phyloP scores from a whole-genome alignment of 208 protist genomes.

The Jaenimonas drosophilae region DNA sequence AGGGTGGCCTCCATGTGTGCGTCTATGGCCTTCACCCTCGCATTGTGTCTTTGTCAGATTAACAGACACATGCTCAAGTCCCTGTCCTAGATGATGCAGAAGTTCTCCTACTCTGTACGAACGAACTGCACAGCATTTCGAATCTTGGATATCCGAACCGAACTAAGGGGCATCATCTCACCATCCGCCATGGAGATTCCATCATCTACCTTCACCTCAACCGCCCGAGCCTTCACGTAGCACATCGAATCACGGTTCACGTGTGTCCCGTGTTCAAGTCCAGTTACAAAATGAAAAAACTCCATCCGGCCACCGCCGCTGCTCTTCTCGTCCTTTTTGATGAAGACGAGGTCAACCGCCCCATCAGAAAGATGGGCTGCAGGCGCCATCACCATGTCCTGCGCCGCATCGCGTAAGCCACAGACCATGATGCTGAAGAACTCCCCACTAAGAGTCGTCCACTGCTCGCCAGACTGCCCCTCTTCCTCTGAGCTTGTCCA shows the following conservation, averaged over 20 bases:
- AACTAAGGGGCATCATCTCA: conserved; percentile 68
- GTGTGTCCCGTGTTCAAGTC: conserved; percentile 49
- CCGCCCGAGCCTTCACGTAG: conserved; percentile 72
- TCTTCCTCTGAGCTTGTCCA: no score
- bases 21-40: no score
- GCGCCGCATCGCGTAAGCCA: conserved; percentile 53
- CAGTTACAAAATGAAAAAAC: conserved; percentile 58
- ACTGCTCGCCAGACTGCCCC: no score
- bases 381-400: conserved; percentile 74
- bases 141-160: conserved; percentile 53
- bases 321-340: conserved; percentile 13
- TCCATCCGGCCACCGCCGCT: conserved; percentile 31
- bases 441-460: conserved; percentile 68
- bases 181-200: conserved; percentile 77
- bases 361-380: conserved; percentile 66
- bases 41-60: no score
- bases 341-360: conserved; percentile 70
- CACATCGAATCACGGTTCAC: conserved; percentile 48
- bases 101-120: conserved; percentile 19
- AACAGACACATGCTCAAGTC: no score
- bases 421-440: conserved; percentile 56
- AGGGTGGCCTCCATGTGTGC: no score
- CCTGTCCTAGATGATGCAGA: no score
- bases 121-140: conserved; percentile 40
- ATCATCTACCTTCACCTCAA: conserved; percentile 64